A percentile compares a stretch with the other conserved stretches of the same genome.
These are phyloP conservation scores for Anthostomella pinea DNA, from an alignment of 2,329 filamentous ascomycete genomes.

Conservation along the genomic window DNA sequence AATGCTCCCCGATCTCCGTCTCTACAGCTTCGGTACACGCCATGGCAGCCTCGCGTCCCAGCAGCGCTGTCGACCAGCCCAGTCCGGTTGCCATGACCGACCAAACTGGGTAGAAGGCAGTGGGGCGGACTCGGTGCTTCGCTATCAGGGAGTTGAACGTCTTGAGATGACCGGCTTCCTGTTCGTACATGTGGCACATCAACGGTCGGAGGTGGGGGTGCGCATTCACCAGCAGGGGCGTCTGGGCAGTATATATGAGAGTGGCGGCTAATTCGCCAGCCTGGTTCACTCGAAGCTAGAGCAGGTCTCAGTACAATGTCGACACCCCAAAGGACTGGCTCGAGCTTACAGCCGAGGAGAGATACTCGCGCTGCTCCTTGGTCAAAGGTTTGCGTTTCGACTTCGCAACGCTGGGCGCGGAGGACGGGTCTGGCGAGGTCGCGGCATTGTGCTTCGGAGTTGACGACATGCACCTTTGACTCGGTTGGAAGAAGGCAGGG, in stretches of 20 bases:
- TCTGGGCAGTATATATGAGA: constrained; percentile 89
- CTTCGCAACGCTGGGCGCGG: constrained; percentile 30
- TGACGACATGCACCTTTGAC: constrained; percentile 24
- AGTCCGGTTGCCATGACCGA: constrained; percentile 73
- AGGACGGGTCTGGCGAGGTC: constrained; percentile 20
- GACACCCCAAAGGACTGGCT: constrained; percentile 1
- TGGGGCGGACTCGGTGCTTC: constrained; percentile 86
- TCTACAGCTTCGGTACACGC: constrained; percentile 98
- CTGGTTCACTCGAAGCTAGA: constrained; percentile 87
- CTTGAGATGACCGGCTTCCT: constrained; percentile 82
- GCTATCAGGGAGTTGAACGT: constrained; percentile 83
- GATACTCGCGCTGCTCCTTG: constrained; percentile 67
- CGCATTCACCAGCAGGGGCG: constrained; percentile 70
- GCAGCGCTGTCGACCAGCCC: constrained; percentile 83
- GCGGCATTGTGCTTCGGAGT: constrained; percentile 21
- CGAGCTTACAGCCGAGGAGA: constrained; percentile 65
- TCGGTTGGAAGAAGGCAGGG: constrained; percentile 31
- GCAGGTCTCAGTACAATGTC: not conserved
- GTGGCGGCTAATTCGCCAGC: constrained; percentile 96
- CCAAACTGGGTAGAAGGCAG: constrained; percentile 91
- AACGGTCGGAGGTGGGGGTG: constrained; percentile 86
- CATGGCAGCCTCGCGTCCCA: constrained; percentile 95
- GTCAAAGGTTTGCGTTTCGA: constrained; percentile 60
- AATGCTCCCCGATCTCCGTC: constrained; percentile 95
- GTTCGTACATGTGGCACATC: constrained; percentile 98